These are phyloP conservation scores for Meira nashicola DNA, from an alignment of 1,284 basidiomycete genomes.

Conservation along the genomic window DNA sequence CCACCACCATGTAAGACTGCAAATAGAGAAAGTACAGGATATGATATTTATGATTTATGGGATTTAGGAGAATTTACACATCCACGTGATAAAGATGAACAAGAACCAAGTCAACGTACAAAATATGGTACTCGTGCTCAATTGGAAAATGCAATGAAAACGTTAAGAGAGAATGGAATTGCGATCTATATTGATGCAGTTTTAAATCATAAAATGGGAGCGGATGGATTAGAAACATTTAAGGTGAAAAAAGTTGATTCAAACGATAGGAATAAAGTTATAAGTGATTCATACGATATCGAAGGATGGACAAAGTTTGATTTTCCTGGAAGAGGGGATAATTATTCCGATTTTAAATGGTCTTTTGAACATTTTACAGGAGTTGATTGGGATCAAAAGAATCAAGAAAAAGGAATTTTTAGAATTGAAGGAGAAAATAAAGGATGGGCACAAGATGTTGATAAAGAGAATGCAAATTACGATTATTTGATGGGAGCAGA, in stretches of 20 bases:
- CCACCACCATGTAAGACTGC: constrained; percentile 54
- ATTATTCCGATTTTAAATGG: constrained; percentile 61
- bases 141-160: constrained; percentile 64
- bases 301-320: constrained; percentile 61
- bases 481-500: constrained; percentile 33
- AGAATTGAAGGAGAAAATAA: constrained; percentile 58
- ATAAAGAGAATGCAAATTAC: constrained; percentile 18
- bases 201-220: constrained; percentile 63
- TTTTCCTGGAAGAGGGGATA: constrained; percentile 70
- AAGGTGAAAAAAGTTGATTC: constrained; percentile 31
- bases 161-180: constrained; percentile 54
- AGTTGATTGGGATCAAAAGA: constrained; percentile 73
- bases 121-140: constrained; percentile 87
- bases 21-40: constrained; percentile 55
- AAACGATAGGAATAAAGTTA: constrained; percentile 24
- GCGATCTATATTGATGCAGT: constrained; percentile 57
- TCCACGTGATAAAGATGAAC: constrained; percentile 63
- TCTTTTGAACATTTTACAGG: constrained; percentile 58
- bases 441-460: constrained; percentile 55
- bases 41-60: constrained; percentile 54
- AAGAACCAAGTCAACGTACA: constrained; percentile 62
- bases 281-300: constrained; percentile 30
- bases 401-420: constrained; percentile 64
- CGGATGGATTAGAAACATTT: constrained; percentile 72
- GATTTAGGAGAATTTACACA: constrained; percentile 71